Base-by-base conservation (phyloP, 1,284 basidiomycete species). In the Anthracocystis walkeri region DNA sequence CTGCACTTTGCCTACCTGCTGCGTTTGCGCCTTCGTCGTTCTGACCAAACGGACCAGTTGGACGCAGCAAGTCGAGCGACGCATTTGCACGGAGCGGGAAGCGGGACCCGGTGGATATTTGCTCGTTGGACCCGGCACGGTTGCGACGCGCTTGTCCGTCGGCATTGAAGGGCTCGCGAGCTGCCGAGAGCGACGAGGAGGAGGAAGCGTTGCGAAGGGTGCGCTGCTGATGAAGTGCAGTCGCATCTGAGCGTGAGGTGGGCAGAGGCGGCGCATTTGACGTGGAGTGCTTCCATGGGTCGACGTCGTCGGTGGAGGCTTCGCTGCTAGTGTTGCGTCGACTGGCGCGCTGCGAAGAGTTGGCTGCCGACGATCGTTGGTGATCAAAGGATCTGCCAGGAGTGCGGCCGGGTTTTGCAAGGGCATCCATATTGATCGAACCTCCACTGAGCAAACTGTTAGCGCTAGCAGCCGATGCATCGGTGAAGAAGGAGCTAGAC, bases 51-150 rank as follows among this genome's bases (percentile, higher is more conserved):
- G 35, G 14, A 23, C 49, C 50, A 1, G 46, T 49, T 3, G 68
- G 68, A 10, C 68, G 68, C 20, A 72, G 69, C 20, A 72, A 41
- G 29, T 73, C 70, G 7, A 73, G 57, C 5, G 70, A 73, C 1
- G 57, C 65, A 31, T 67, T 67, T 23, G 52, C 59, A 2, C 63
- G 48, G 3, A 31, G 21, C 14, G 59, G 51, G 3, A 53, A 3
- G 4, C 56, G 60, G 14, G 42, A 40, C 7, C 11, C 11, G 38
- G n/a, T 44, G 2, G 48, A 20, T 16, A 50, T 31, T 21, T 71
- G 73, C 8, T 75, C 68, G 29, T 70, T 75, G 11, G 73, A 71
- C 14, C 67, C 65, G 10, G 73, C 65, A n/a, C 63, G 63, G 16
- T 35, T 52, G 50, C 63, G 54, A 23, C 50, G 56, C 27, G 51